These are phyloP conservation scores for Teunomyces panamensis DNA, from an alignment of 805 yeast genomes.

Conservation along the genomic window DNA sequence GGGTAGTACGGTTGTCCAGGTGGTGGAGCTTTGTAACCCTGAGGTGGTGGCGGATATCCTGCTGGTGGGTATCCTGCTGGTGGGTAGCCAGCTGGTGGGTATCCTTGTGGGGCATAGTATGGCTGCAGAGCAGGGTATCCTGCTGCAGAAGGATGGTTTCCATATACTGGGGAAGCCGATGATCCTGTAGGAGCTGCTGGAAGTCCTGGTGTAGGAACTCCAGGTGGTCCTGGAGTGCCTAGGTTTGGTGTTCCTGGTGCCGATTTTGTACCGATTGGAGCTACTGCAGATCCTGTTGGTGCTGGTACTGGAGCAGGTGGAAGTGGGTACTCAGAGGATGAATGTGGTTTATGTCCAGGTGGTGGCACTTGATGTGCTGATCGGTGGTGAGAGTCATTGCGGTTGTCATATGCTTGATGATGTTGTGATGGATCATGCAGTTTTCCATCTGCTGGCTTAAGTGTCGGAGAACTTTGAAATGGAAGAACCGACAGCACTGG, in stretches of 20 bases:
- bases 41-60: conserved; percentile 11
- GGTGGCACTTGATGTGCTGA: background rate
- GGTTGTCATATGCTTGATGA: conserved; percentile 9
- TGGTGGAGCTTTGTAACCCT: conserved; percentile 4
- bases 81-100: conserved; percentile 5
- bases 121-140: conserved; percentile 4
- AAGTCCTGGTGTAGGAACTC: background rate
- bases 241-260: background rate
- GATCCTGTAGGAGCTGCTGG: conserved; percentile 5
- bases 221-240: background rate
- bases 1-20: conserved; percentile 6
- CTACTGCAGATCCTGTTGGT: background rate
- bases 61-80: conserved; percentile 12
- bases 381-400: background rate
- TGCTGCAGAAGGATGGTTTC: conserved; percentile 8
- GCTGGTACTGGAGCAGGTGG: background rate
- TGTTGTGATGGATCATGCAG: conserved; percentile 1
- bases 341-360: background rate
- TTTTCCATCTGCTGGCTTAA: background rate
- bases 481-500: conserved; percentile 3
- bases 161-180: conserved; percentile 12
- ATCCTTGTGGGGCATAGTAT: conserved; percentile 11
- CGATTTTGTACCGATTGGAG: background rate
- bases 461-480: background rate
- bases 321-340: background rate